A percentile compares a stretch with the other conserved stretches of the same genome.
These are phyloP conservation scores for Microsporum ferrugineum DNA, from an alignment of 2,329 filamentous ascomycete species.

Conservation along the genomic window DNA sequence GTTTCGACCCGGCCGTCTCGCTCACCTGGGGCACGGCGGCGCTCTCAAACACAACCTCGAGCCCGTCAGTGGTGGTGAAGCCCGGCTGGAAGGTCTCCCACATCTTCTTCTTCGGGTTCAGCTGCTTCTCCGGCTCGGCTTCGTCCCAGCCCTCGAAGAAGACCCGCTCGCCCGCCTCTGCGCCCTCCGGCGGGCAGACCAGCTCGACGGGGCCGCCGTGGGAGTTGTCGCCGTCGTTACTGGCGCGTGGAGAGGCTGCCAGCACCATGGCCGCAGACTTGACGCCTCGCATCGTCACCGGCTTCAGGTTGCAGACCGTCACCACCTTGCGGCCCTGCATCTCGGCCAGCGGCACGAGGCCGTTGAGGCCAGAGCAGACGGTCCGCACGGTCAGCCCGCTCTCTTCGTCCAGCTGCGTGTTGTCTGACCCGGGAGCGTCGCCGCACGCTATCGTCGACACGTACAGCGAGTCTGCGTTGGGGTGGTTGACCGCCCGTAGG, in stretches of 20 bases:
- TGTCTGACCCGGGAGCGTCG: conserved; percentile 71
- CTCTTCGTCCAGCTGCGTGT: conserved; percentile 65
- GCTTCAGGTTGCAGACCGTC: conserved; percentile 95
- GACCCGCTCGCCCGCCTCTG: conserved; percentile 74
- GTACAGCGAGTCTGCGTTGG: conserved; percentile 89
- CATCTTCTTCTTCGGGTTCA: conserved; percentile 99
- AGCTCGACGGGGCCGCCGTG: conserved; percentile 89
- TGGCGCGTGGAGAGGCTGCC: conserved; percentile 65
- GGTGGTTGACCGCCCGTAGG: conserved; percentile 87
- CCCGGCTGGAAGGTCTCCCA: conserved; percentile 96
- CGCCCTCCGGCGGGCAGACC: conserved; percentile 66
- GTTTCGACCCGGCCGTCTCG: conserved; percentile 47
- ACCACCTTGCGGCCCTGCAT: conserved; percentile 96
- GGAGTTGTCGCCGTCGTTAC: conserved; percentile 52
- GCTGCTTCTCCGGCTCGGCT: conserved; percentile 79
- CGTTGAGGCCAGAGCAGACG: conserved; percentile 93
- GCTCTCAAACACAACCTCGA: conserved; percentile 82
- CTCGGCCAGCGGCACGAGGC: conserved; percentile 79
- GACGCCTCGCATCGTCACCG: conserved; percentile 94
- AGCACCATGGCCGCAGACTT: conserved; percentile 82
- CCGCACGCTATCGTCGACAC: conserved; percentile 94
- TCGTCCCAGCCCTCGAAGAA: conserved; percentile 83
- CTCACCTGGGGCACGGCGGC: conserved; percentile 63
- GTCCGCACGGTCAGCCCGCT: conserved; percentile 87
- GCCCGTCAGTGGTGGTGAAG: conserved; percentile 72